Evolutionary conservation across 495 filamentous ascomycete species (phyloP), one percentile per base, ranked within the genome.

Genomic region (Thermochaetoides thermophila): DNA sequence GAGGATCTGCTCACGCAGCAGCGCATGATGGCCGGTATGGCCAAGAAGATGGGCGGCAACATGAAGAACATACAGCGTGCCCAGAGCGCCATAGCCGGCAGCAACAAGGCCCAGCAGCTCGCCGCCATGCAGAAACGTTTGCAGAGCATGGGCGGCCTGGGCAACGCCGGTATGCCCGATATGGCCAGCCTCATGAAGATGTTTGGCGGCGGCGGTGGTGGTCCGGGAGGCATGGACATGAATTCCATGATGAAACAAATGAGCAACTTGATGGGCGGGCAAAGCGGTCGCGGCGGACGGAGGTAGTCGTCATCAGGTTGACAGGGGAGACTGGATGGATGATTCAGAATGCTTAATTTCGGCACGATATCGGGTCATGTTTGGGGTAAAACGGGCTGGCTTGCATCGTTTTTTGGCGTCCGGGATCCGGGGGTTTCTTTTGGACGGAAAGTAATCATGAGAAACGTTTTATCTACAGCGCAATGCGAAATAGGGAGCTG

Each of bases 21-120:
- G 55, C 71, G 81, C 40, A 94, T 95, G 81, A 99, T 99, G 89
- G 84, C 84, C 20, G 83, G 83, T 20, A 94, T 97, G 89, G 89
- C 89, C 24, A 97, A 96, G 76, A 87, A 86, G 59, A 87, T 95
- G 69, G 86, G 87, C 32, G 86, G 85, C 12, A 84, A 80, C 55
- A 84, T 89, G 79, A 84, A 86, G 60, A 87, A 92, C 45, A 91
- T 95, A 80, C 82, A 93, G 56, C 76, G 75, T 15, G 85, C 86
- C 2, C 87, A 96, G 61, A 78, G 78, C 24, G 83, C 80, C 39
- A 79, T 93, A 74, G 81, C 76, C 30, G 86, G 87, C 30, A 61
- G 55, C 12, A 92, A 92, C 61, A 81, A 83, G 48, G 68, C 81
- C 14, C 85, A 94, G 53, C 89, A 95, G 64, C 71, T 96, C 64